Conservation (phyloP, 306 rosid species). For the Abrus precatorius region DNA sequence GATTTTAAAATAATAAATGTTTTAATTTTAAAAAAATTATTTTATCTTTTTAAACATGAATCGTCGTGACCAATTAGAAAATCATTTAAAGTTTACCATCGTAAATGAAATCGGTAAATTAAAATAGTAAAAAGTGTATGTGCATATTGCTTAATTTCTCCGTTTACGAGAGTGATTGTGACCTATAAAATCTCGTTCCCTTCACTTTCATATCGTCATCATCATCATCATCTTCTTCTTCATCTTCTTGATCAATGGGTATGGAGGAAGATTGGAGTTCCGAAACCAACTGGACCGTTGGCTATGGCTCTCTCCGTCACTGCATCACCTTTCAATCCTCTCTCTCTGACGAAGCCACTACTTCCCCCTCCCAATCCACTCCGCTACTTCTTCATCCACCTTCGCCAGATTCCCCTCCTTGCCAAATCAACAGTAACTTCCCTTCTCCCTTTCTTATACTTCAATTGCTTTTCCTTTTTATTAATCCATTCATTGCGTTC, state of each 20-base stretch:
- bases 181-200: background rate
- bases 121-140: background rate
- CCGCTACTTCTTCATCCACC: slow-evolving; percentile 69
- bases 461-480: background rate
- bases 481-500: slow-evolving; percentile 38
- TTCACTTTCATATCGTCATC: no score
- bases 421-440: slow-evolving; percentile 76
- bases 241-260: slow-evolving; percentile 43
- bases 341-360: slow-evolving; percentile 24
- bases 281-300: slow-evolving; percentile 65
- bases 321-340: slow-evolving; percentile 70
- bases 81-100: no score
- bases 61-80: no score
- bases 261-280: slow-evolving; percentile 49
- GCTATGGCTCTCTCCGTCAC: slow-evolving; percentile 59
- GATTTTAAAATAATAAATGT: no score
- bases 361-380: slow-evolving; percentile 38
- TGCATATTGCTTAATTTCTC: background rate
- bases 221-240: background rate
- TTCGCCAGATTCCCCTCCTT: slow-evolving; percentile 71
- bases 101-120: no score
- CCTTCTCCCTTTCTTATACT: background rate
- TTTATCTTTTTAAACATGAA: no score
- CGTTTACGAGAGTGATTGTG: background rate
- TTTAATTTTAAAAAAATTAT: no score